phyloP scores from a whole-genome alignment of 1,284 basidiomycete genomes.

The Mycena sp. region DNA sequence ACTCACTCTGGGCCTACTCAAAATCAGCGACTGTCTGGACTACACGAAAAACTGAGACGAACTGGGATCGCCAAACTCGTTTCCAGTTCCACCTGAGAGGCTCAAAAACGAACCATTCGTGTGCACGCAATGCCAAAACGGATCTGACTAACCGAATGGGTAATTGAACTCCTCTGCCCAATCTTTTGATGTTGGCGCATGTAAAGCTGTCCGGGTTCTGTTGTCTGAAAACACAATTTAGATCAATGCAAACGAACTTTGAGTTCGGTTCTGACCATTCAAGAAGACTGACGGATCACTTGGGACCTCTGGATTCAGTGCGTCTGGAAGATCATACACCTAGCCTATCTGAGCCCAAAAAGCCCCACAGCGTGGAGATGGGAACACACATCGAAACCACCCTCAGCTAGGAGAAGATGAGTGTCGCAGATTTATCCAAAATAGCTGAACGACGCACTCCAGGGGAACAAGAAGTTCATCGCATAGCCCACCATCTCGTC shows the following conservation, averaged over 20 bases:
- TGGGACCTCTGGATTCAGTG: slow-evolving; percentile 55
- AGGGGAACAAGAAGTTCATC: slow-evolving; percentile 69
- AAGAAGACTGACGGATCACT: slow-evolving; percentile 56
- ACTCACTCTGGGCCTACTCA: slow-evolving; percentile 8
- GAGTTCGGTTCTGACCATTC: slow-evolving; percentile 61
- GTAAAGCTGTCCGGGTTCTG: slow-evolving; percentile 63
- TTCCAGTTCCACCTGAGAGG: too few relatives aligned
- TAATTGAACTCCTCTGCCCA: not conserved
- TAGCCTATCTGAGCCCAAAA: slow-evolving; percentile 27
- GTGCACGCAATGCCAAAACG: too few relatives aligned
- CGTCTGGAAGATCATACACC: slow-evolving; percentile 63
- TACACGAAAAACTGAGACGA: too few relatives aligned
- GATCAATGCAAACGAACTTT: too few relatives aligned
- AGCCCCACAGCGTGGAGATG: too few relatives aligned
- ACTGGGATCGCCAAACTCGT: too few relatives aligned
- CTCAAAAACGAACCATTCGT: too few relatives aligned
- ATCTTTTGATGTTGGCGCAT: slow-evolving; percentile 61
- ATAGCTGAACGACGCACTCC: slow-evolving; percentile 44
- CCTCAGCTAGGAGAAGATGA: too few relatives aligned
- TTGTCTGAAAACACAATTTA: slow-evolving; percentile 47
- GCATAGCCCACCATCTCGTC: slow-evolving; percentile 66
- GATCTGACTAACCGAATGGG: too few relatives aligned
- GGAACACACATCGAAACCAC: too few relatives aligned
- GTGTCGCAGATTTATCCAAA: too few relatives aligned
- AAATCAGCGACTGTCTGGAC: too few relatives aligned